Base-by-base conservation (phyloP, 257 asterid genomes). In the Pogostemon cablin region DNA sequence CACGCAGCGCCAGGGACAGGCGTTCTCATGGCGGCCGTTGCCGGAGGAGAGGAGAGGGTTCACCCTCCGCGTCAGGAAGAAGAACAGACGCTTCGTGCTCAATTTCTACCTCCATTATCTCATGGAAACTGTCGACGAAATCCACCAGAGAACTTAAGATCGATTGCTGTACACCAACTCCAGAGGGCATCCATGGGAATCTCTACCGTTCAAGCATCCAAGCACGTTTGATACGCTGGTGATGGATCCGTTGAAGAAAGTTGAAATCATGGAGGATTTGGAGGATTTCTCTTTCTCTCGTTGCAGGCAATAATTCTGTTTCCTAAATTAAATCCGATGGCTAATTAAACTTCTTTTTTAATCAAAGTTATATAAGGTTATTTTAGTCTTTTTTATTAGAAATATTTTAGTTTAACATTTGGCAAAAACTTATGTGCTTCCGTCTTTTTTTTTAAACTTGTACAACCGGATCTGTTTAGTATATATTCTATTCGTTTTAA, bases 31-130 rank as follows among this genome's bases (percentile, higher is more conserved):
- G 15, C 15, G 15, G 15, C 15, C 15, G 15, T 15, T 15, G 15
- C 15, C 84, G 42, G 84, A 80, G 53, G 84, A 80, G 71, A 77
- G 71, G n/a, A 32, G 81, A 39, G 81, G 84, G 38, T 80, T 79
- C 67, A 75, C 76, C 9, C 75, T 79, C 35, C 15, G 15, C 15
- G 15, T 15, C 15, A 15, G 15, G 15, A 80, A 80, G 38, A 76
- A 72, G 8, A 55, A 77, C 74, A 77, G 67, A 12, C 68, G 65
- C 20, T 10, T 77, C 15, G 75, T 80, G 40, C 74, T 80, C 47
- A n/a, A 32, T n/a, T 77, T 81, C 0, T 80, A 75, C n/a, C 72
- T 79, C 2, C 73, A 79, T 56, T 75, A 20, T 20, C 71, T 79
- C 1, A 75, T 75, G 83, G 81, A 75, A 0, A 75, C 8, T 44